Conservation (phyloP, 176 grass and related monocot genomes). For the Musa beccarii region DNA sequence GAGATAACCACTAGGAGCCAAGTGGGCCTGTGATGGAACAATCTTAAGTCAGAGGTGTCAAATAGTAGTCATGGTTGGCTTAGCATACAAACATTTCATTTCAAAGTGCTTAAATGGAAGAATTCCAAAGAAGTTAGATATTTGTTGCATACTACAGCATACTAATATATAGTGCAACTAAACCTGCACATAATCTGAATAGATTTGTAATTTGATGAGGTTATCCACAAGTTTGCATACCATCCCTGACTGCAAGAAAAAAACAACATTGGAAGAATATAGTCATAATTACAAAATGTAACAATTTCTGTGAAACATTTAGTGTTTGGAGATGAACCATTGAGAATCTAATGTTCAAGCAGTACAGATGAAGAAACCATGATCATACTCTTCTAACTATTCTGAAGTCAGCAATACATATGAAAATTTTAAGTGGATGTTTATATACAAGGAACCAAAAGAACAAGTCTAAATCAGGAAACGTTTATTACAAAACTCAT, state of each 20-base stretch:
- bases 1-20: constrained; percentile 86
- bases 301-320: background rate
- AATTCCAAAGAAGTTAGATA: too few species aligned
- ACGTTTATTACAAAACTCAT: background rate
- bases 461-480: background rate
- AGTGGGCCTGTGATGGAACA: constrained; percentile 61
- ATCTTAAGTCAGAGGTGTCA: constrained; percentile 18
- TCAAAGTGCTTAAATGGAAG: too few species aligned
- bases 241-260: constrained; percentile 18
- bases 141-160: background rate
- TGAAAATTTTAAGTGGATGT: background rate
- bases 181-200: constrained; percentile 81
- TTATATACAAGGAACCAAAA: background rate
- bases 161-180: background rate
- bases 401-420: background rate
- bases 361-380: background rate
- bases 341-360: too few species aligned
- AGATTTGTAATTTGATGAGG: constrained; percentile 68
- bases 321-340: background rate
- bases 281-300: background rate
- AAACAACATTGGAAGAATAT: background rate
- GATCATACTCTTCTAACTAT: background rate
- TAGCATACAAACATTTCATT: background rate
- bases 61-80: background rate
- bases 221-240: constrained; percentile 60